A percentile compares a stretch with the other conserved stretches of the same genome.
phyloP scores from a whole-genome alignment of 768 basidiomycete genomes.

The Suillus occidentalis region DNA sequence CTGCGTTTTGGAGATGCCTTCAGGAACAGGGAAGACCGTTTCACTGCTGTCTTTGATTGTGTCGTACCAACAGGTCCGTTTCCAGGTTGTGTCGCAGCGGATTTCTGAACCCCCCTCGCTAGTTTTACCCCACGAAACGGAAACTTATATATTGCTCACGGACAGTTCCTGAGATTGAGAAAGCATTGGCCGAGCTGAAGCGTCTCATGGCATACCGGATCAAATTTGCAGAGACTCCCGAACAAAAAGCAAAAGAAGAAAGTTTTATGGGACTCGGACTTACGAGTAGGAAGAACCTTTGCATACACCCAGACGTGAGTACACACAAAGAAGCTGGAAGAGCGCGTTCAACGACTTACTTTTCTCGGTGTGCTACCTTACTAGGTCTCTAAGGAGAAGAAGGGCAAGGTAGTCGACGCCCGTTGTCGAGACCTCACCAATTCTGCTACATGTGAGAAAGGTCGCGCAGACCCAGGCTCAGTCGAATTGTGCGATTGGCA shows the following conservation, averaged over 20 bases:
- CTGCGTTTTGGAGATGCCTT: constrained; percentile 99
- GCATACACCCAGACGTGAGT: constrained; percentile 88
- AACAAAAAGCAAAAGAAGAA: constrained; percentile 74
- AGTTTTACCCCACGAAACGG: constrained; percentile 91
- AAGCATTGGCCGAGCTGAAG: constrained; percentile 93
- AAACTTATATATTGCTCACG: constrained; percentile 99
- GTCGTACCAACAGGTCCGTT: constrained; percentile 88
- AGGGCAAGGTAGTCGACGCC: constrained; percentile 96
- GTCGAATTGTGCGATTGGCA: constrained; percentile 94
- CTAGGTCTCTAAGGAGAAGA: constrained; percentile 96
- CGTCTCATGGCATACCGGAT: constrained; percentile 89
- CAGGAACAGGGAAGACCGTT: constrained; percentile 98
- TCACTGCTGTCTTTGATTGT: constrained; percentile 94
- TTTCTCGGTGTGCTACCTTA: background rate
- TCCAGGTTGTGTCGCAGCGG: background rate
- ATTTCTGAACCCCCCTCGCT: constrained; percentile 12
- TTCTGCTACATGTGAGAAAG: constrained; percentile 78
- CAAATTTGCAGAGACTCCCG: constrained; percentile 67
- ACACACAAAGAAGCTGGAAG: background rate
- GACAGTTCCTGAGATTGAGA: constrained; percentile 99
- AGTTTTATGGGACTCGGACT: constrained; percentile 87
- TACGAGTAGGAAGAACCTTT: constrained; percentile 95
- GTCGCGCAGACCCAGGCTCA: constrained; percentile 82
- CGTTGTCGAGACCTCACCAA: constrained; percentile 95
- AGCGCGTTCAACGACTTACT: constrained; percentile 1